Conservation (phyloP, 768 basidiomycete genomes). For the Boletus insuetus region DNA sequence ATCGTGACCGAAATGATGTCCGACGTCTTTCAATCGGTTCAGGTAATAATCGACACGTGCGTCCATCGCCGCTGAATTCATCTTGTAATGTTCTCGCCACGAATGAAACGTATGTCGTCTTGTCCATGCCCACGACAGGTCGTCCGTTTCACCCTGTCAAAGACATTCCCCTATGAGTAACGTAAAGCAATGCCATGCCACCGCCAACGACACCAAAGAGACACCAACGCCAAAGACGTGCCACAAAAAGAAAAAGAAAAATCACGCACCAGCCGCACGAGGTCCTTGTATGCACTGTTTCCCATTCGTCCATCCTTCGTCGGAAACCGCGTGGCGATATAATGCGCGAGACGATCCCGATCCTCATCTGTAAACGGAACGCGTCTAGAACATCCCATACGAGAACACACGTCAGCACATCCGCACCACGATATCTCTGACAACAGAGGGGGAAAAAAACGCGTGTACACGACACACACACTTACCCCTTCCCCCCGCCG, state of each 20-base stretch:
- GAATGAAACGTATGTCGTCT: constrained; percentile 52
- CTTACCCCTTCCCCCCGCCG: constrained; percentile 4
- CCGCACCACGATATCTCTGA: too few relatives aligned
- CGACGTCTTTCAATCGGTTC: constrained; percentile 1
- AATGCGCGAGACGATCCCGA: constrained; percentile 41
- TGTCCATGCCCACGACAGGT: constrained; percentile 41
- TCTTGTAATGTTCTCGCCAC: constrained; percentile 62
- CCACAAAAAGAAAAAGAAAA: too few relatives aligned
- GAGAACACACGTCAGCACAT: background rate
- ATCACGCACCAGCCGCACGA: constrained; percentile 48
- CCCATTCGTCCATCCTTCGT: constrained; percentile 44
- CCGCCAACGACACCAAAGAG: too few relatives aligned
- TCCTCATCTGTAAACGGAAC: constrained; percentile 40
- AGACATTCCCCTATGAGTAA: background rate
- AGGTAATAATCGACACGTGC: constrained; percentile 36
- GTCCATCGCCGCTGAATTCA: constrained; percentile 41
- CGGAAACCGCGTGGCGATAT: constrained; percentile 49
- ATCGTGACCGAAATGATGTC: constrained; percentile 25
- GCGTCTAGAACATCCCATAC: constrained; percentile 13
- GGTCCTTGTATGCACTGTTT: constrained; percentile 41
- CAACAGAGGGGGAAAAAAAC: background rate
- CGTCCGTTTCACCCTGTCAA: constrained; percentile 23
- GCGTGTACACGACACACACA: background rate
- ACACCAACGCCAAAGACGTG: background rate
- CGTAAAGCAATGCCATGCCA: too few relatives aligned